Conservation (phyloP, 169 alveolate species). For the Eimeria sp. region DNA sequence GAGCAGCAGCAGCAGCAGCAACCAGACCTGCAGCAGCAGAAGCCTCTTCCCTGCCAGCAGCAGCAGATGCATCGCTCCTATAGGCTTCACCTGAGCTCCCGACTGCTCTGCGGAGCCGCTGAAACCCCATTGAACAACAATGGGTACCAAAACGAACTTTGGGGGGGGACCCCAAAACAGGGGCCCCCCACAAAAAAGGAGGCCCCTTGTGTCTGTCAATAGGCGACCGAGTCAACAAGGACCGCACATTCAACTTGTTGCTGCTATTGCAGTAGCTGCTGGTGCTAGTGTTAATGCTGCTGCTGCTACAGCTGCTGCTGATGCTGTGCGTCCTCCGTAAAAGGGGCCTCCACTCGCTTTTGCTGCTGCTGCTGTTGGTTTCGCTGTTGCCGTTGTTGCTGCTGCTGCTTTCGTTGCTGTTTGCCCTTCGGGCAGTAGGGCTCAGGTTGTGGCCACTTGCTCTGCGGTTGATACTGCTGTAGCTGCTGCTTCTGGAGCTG, state of each 20-base stretch:
- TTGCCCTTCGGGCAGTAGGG: background rate
- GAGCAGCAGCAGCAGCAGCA: background rate
- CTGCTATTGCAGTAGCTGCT: background rate
- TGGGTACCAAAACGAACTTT: too few relatives aligned
- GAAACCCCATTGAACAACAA: too few relatives aligned
- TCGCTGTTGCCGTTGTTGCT: background rate
- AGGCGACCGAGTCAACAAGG: background rate
- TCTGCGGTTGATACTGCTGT: background rate
- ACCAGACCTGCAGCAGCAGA: background rate
- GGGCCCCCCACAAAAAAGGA: background rate
- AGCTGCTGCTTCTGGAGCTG: constrained; percentile 29
- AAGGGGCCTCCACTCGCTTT: background rate
- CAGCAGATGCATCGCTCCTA: background rate
- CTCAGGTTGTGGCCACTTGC: background rate
- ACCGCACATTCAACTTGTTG: background rate
- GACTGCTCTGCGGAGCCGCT: too few relatives aligned
- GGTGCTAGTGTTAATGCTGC: background rate
- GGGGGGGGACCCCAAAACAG: background rate
- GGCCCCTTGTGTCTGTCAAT: background rate
- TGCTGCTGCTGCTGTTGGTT: background rate
- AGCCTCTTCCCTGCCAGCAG: background rate
- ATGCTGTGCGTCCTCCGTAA: background rate
- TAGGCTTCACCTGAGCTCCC: background rate
- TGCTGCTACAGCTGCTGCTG: background rate
- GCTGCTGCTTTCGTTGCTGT: background rate